Evolutionary conservation across 2,329 filamentous ascomycete genomes (phyloP), one percentile per base, ranked within the genome.

Genomic region (Aspergillus sp.): DNA sequence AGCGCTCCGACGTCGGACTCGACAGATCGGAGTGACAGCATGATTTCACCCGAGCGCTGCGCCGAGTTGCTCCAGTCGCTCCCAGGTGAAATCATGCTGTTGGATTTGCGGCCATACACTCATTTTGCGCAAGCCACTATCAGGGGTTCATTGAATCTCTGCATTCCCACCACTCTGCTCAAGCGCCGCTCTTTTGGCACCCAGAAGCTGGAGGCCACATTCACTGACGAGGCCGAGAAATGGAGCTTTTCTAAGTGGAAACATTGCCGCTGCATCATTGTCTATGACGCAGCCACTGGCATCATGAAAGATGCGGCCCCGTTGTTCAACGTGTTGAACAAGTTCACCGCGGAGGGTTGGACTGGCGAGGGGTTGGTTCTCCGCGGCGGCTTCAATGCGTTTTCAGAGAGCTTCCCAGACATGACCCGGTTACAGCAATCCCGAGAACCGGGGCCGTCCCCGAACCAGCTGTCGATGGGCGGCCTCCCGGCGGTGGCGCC

Each of bases 121-220:
- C 85, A 89, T 44, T 95, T 82, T 52, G 73, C 78, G 1, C 70
- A 75, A 28, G 79, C 82, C 14, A 77, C 83, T 17, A 82, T 96
- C 34, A 65, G 70, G 30, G 80, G 80, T n/a, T 85, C 89, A 1
- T 63, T 98, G 19, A 96, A 93, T 53, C 67, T 98, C 4, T 96
- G 91, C 53, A 93, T 96, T 39, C 91, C 91, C 0, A 96, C 91
- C 0, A 96, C 89, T 0, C 66, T 98, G 10, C 64, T 98, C 12
- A 96, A 96, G 60, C 73, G 91, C 30, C 80, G 85, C 1, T 93
- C 86, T 0, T 96, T 93, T 60, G 89, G 89, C 46, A 74, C 93
- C 8, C 72, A 86, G 41, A 95, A 93, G 53, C 67, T 98, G 19
- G 77, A 84, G 44, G 82, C 88, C 40, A 95, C 86, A 0, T 93